phyloP scores from a whole-genome alignment of 208 protist genomes.

The Histomonas meleagridis region DNA sequence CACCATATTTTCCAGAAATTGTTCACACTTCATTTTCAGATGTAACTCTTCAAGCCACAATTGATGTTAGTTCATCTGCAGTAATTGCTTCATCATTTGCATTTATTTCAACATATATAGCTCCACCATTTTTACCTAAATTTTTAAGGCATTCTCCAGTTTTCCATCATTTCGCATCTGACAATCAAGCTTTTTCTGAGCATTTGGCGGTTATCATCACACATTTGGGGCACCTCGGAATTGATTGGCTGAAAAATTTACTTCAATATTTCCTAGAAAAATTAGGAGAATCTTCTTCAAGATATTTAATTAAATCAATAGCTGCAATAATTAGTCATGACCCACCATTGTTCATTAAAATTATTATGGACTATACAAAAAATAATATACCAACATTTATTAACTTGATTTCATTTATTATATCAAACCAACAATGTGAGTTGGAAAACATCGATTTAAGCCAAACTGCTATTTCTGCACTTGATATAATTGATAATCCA shows the following conservation, averaged over 20 bases:
- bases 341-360: background rate
- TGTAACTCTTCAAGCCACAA: background rate
- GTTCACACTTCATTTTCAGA: background rate
- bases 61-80: background rate
- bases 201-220: background rate
- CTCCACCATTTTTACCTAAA: background rate
- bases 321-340: background rate
- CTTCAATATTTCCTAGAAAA: background rate
- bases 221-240: background rate
- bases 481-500: background rate
- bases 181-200: constrained; percentile 2
- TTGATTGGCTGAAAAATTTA: constrained; percentile 6
- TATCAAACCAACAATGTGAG: background rate
- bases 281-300: background rate
- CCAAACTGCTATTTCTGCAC: background rate
- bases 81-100: constrained; percentile 29
- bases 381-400: background rate
- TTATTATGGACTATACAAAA: background rate
- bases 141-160: background rate
- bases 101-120: constrained; percentile 11
- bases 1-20: background rate
- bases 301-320: background rate
- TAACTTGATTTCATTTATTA: background rate
- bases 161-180: constrained; percentile 27
- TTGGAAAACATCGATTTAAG: background rate